Percentiles rank a stretch among this genome's conserved stretches.
phyloP scores from a whole-genome alignment of 169 alveolate species.

The Plasmodium gaboni region DNA sequence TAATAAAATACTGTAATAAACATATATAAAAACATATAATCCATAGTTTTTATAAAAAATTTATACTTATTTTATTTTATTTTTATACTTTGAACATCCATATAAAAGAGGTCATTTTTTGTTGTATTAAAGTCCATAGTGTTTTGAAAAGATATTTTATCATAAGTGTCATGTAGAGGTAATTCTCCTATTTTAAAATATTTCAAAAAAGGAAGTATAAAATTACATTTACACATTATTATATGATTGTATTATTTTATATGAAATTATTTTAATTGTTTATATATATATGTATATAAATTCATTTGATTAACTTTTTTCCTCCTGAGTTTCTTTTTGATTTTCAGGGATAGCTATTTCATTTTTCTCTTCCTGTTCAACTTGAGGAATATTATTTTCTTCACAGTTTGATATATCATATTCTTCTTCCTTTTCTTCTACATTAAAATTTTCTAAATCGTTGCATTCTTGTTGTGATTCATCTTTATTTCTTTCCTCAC shows the following conservation, averaged over 20 bases:
- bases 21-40: too few species aligned
- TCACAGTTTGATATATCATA: background rate
- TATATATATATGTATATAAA: background rate
- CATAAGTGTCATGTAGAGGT: too few species aligned
- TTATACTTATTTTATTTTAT: too few species aligned
- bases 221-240: slow-evolving; percentile 2
- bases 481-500: background rate
- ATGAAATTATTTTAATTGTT: background rate
- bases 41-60: too few species aligned
- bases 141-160: too few species aligned
- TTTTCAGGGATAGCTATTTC: background rate
- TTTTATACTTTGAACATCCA: too few species aligned
- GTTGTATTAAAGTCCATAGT: too few species aligned
- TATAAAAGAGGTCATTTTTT: too few species aligned
- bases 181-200: background rate
- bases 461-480: background rate
- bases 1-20: too few species aligned
- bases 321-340: slow-evolving; percentile 8
- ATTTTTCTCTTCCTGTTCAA: slow-evolving; percentile 9
- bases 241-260: background rate
- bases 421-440: slow-evolving; percentile 2
- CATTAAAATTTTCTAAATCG: background rate
- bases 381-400: slow-evolving; percentile 1
- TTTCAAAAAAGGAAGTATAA: background rate
- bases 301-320: background rate